phyloP scores from a whole-genome alignment of 208 protist species.

The Tritrichomonas musculus region DNA sequence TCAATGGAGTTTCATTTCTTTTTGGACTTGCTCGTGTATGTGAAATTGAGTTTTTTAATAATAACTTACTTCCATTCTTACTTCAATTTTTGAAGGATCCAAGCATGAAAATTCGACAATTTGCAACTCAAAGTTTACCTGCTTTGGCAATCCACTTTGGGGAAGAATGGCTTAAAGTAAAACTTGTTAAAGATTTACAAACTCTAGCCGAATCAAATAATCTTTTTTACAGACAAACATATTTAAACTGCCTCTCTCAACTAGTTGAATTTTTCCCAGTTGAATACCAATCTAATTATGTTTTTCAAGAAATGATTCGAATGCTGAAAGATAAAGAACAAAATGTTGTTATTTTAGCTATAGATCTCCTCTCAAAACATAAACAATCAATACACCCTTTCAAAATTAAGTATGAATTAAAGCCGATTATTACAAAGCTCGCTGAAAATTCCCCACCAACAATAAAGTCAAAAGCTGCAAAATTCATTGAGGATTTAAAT shows the following conservation, averaged over 20 bases:
- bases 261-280: background rate
- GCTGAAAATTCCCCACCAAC: background rate
- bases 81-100: background rate
- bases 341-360: background rate
- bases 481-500: background rate
- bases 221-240: background rate
- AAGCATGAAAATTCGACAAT: background rate
- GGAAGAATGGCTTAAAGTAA: background rate
- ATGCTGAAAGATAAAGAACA: background rate
- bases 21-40: background rate
- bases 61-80: background rate
- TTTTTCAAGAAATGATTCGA: constrained; percentile 23
- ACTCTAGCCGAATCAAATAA: background rate
- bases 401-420: background rate
- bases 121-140: background rate
- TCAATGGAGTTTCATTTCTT: background rate
- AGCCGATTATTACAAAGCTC: background rate
- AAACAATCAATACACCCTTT: constrained; percentile 15
- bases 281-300: background rate
- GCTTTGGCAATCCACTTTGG: background rate
- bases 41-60: background rate
- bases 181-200: background rate
- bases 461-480: background rate
- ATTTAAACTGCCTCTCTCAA: background rate
- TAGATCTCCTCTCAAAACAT: background rate